phyloP scores from a whole-genome alignment of 2,329 filamentous ascomycete species.

The Calcarisporium arbuscula region DNA sequence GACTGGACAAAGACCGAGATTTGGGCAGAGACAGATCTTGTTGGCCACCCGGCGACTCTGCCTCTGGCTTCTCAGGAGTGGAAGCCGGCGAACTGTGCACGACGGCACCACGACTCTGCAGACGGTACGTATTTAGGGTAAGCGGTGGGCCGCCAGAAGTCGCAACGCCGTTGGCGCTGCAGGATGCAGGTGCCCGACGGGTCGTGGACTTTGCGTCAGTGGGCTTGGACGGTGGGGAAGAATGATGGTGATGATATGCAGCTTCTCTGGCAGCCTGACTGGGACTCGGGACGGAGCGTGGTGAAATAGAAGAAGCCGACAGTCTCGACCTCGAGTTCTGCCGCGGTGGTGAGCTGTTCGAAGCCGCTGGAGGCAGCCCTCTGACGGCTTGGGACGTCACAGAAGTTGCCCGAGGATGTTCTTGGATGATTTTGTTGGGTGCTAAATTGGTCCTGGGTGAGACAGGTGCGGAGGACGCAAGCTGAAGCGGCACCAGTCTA shows the following conservation, averaged over 20 bases:
- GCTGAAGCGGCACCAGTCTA: too few relatives aligned
- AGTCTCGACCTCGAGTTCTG: conserved; percentile 8
- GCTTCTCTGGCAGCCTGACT: conserved; percentile 13
- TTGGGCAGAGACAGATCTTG: conserved; percentile 43
- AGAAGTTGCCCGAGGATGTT: too few relatives aligned
- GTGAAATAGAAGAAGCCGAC: conserved; percentile 7
- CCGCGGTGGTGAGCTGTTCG: conserved; percentile 6
- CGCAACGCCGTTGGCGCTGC: conserved; percentile 28
- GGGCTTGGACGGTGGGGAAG: conserved; percentile 16
- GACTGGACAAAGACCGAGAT: conserved; percentile 27
- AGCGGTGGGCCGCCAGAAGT: conserved; percentile 23
- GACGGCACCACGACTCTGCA: conserved; percentile 23
- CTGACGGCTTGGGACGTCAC: too few relatives aligned
- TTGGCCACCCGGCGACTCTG: conserved; percentile 29
- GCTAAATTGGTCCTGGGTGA: too few relatives aligned
- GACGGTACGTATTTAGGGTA: conserved; percentile 25
- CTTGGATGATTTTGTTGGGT: too few relatives aligned
- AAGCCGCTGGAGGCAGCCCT: conserved; percentile 4
- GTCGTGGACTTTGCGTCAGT: conserved; percentile 24
- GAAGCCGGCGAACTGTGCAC: conserved; percentile 14
- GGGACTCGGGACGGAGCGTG: conserved; percentile 13
- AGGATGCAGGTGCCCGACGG: conserved; percentile 33
- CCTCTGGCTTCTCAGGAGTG: conserved; percentile 13
- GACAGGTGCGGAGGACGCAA: too few relatives aligned
- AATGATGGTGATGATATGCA: too few relatives aligned